phyloP scores from a whole-genome alignment of 2,329 filamentous ascomycete species.

The Fusarium luffae region DNA sequence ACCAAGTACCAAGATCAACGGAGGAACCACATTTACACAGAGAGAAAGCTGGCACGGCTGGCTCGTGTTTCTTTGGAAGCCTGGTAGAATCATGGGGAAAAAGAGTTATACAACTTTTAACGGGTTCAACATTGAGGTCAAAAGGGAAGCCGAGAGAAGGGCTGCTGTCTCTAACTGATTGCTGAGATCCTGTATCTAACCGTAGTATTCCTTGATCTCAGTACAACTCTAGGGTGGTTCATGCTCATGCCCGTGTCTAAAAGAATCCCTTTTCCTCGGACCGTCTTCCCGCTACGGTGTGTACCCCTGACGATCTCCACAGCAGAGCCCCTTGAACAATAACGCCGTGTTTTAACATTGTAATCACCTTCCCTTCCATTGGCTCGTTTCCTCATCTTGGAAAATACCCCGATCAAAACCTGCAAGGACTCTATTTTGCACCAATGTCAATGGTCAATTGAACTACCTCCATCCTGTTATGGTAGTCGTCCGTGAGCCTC shows the following conservation, averaged over 20 bases:
- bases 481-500: conserved; percentile 29
- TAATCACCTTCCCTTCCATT: conserved; percentile 14
- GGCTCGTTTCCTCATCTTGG: not conserved
- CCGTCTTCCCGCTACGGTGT: not conserved
- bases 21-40: not conserved
- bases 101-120: not conserved
- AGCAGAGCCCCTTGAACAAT: conserved; percentile 6
- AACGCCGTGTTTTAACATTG: conserved; percentile 19
- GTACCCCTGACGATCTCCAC: conserved; percentile 10
- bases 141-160: conserved; percentile 13
- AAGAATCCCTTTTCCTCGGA: not conserved
- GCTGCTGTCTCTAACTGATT: not conserved
- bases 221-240: not conserved
- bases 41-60: conserved; percentile 4
- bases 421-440: conserved; percentile 3
- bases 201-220: not conserved
- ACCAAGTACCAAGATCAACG: conserved; percentile 11
- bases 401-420: not conserved
- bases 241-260: not conserved
- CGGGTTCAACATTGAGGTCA: conserved; percentile 5
- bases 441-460: conserved; percentile 5
- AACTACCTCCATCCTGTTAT: conserved; percentile 8
- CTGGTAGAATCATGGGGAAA: not conserved
- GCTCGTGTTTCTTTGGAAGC: conserved; percentile 11
- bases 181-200: not conserved